These are phyloP conservation scores for Didymellaceae sp. DNA, from an alignment of 2,329 filamentous ascomycete genomes.

Conservation along the genomic window DNA sequence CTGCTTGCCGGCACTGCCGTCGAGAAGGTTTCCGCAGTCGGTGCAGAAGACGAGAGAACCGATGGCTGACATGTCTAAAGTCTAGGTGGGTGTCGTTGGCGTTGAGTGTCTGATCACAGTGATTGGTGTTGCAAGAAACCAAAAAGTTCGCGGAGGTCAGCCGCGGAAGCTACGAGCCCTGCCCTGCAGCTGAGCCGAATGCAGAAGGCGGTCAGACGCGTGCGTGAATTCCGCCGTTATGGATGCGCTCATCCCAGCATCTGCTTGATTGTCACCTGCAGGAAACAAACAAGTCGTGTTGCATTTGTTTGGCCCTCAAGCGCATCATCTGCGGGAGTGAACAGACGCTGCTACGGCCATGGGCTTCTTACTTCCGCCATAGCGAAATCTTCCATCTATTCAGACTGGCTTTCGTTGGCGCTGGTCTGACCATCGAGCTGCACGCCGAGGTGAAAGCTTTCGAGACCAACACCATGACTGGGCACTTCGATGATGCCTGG, in stretches of 20 bases:
- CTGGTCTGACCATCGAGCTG: conserved; percentile 9
- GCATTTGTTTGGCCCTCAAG: conserved; percentile 4
- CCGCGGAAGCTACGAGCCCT: conserved; percentile 6
- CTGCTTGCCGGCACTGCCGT: conserved; percentile 76
- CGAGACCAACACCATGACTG: conserved; percentile 30
- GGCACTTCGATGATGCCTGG: conserved; percentile 35
- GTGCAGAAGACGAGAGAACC: conserved; percentile 92
- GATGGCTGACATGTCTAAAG: conserved; percentile 76
- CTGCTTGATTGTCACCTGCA: neutral
- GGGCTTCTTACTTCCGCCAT: conserved; percentile 21
- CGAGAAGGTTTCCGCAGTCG: conserved; percentile 89
- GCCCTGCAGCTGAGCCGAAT: conserved; percentile 25
- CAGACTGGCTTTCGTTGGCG: neutral
- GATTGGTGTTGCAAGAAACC: conserved; percentile 19
- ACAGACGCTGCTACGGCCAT: conserved; percentile 19
- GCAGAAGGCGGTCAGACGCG: conserved; percentile 40
- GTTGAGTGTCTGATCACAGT: conserved; percentile 5
- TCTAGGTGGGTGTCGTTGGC: conserved; percentile 3
- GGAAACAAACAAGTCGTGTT: conserved; percentile 4
- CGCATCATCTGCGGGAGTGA: conserved; percentile 14
- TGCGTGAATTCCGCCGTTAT: conserved; percentile 17
- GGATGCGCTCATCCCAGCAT: conserved; percentile 1
- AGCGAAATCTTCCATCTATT: conserved; percentile 6
- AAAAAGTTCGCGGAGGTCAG: conserved; percentile 30
- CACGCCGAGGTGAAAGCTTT: neutral